phyloP scores from a whole-genome alignment of 2,329 filamentous ascomycete species.

The Sarocladium strictum region DNA sequence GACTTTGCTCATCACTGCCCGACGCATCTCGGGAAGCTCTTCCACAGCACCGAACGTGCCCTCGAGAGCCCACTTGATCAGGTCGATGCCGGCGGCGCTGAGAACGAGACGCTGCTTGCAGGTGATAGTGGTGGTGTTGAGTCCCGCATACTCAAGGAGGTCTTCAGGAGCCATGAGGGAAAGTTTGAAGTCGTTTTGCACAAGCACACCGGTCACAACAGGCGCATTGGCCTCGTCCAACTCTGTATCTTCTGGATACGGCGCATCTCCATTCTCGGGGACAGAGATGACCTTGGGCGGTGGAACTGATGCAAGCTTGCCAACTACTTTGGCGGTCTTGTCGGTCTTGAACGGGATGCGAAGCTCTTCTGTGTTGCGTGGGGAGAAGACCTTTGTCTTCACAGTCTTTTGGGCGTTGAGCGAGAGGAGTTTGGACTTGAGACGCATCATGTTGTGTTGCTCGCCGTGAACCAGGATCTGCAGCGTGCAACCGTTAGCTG shows the following conservation, averaged over 20 bases:
- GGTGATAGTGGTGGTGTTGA: constrained; percentile 89
- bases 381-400: constrained; percentile 89
- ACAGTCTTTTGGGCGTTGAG: constrained; percentile 74
- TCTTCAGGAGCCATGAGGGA: constrained; percentile 96
- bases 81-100: constrained; percentile 79
- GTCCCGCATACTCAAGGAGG: constrained; percentile 89
- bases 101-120: constrained; percentile 89
- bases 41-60: constrained; percentile 89
- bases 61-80: constrained; percentile 91
- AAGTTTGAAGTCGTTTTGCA: constrained; percentile 97
- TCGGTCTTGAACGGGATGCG: constrained; percentile 93
- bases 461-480: constrained; percentile 96
- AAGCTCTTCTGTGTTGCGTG: constrained; percentile 90
- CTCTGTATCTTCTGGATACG: constrained; percentile 13
- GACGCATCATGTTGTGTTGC: constrained; percentile 94
- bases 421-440: constrained; percentile 92
- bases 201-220: constrained; percentile 82
- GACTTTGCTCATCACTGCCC: constrained; percentile 22
- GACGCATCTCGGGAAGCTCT: constrained; percentile 52
- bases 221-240: constrained; percentile 25
- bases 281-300: constrained; percentile 44
- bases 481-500: neutral
- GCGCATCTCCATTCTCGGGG: constrained; percentile 1
- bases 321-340: constrained; percentile 93
- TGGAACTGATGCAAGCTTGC: constrained; percentile 77